Evolutionary conservation across 345 rosid genomes (phyloP), one percentile per base, ranked within the genome.

Genomic region (Dipteronia sinensis): DNA sequence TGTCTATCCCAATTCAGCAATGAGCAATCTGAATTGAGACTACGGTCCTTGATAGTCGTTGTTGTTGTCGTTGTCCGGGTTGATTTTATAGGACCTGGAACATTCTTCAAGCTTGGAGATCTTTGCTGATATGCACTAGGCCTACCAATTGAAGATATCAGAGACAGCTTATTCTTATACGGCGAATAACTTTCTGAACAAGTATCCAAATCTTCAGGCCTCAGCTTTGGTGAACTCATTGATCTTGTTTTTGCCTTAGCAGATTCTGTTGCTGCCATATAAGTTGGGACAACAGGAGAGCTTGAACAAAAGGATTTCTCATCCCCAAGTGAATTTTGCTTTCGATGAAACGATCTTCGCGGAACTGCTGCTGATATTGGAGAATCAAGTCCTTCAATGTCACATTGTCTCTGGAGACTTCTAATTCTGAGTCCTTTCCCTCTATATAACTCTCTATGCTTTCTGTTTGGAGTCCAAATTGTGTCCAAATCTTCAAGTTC

Each of bases 181-280:
- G 95, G 99, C 0, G 99, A 95, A 78, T 86, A 87, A 84, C 92
- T 84, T 74, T 92, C 99, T 6, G 97, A 90, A 65, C 83, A 92
- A n/a, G 97, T 88, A 77, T 93, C 98, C 56, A 77, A 87, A 67
- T 79, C 76, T 46, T 92, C 93, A 0, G 93, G 85, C 77, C 97
- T 88, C 42, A 87, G 67, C 84, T 85, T 91, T 1, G 95, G 98
- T 3, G 98, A 86, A 83, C 94, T 91, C 61, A 83, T 29, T 29
- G 98, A 91, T 84, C 97, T 93, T 70, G 87, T 79, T 79, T 92
- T 95, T 63, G 94, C 99, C 83, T 84, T 90, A 49, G 98, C 98
- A 6, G 99, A 93, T 83, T 90, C 90, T 13, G 99, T 95, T 69
- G 96, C 88, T 65, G 96, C 93, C 99, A 95, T 95, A 79, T 95